A percentile compares a stretch with the other conserved stretches of the same genome.
phyloP scores from a whole-genome alignment of 2,329 filamentous ascomycete species.

The Neocatenulostroma microsporum region DNA sequence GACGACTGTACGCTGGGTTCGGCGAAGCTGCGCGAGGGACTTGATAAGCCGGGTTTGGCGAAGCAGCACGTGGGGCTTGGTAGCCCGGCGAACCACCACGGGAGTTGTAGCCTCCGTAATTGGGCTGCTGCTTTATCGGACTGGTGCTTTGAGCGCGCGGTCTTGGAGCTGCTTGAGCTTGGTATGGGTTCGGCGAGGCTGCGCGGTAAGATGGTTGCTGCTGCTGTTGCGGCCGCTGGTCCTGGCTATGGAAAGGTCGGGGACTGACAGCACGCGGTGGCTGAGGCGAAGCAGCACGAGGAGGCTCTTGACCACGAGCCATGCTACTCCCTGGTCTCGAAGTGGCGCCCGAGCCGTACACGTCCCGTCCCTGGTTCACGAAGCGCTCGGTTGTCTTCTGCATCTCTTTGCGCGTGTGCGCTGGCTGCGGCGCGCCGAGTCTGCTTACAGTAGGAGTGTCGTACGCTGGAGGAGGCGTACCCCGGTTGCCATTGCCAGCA shows the following conservation, averaged over 20 bases:
- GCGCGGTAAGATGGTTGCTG: constrained; percentile 37
- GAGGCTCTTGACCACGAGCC: constrained; percentile 25
- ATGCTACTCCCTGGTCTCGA: constrained; percentile 24
- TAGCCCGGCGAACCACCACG: constrained; percentile 34
- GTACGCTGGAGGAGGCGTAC: constrained; percentile 82
- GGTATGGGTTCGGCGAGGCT: constrained; percentile 59
- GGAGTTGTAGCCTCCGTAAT: constrained; percentile 28
- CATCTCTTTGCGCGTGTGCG: constrained; percentile 91
- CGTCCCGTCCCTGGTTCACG: constrained; percentile 68
- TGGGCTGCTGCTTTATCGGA: constrained; percentile 33
- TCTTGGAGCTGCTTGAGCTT: constrained; percentile 23
- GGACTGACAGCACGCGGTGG: constrained; percentile 53
- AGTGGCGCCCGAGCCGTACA: constrained; percentile 49
- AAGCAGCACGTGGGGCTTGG: constrained; percentile 32
- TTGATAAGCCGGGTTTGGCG: constrained; percentile 33
- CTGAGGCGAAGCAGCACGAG: constrained; percentile 56
- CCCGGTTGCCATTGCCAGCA: constrained; percentile 43
- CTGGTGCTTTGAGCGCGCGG: constrained; percentile 34
- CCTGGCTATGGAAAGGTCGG: constrained; percentile 47
- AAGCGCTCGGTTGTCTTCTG: constrained; percentile 89
- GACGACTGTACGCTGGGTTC: constrained; percentile 30
- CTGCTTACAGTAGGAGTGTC: constrained; percentile 64
- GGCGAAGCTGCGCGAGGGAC: too few relatives aligned
- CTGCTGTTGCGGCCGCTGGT: constrained; percentile 28
- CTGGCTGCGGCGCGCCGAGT: constrained; percentile 81